Base-by-base conservation (phyloP, 2,329 filamentous ascomycete genomes). In the Ophiostoma sp. region DNA sequence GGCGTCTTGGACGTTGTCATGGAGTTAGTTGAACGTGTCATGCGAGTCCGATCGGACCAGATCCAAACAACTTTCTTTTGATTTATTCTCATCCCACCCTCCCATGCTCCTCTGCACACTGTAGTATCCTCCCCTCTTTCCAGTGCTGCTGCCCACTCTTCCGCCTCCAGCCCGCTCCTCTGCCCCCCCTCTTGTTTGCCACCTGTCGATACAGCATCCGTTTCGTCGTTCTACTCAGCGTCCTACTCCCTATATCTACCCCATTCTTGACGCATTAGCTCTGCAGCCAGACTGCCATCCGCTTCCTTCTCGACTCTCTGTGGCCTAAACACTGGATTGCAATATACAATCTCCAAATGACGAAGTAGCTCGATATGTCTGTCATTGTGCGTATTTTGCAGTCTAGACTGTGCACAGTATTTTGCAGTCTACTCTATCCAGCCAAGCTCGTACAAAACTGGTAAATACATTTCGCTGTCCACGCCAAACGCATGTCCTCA, bases 281-380 rank as follows among this genome's bases (percentile, higher is more conserved):
- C 23, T 67, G 39, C 65, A 70, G 48, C 39, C 36, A 15, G 36
- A 60, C 39, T 52, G 35, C 33, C 69, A 67, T 67, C 36, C 57
- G 52, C 69, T 23, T 62, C 52, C 52, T 23, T 67, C 64, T 57
- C 31, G 20, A 15, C 36, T 41, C 27, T 70, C 57, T 68, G 41
- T 65, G 57, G 69, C 15, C 69, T 33, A 68, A 66, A 67, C 41
- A 68, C 11, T 39, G 27, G 17, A 68, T 68, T 57, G 67, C 69
- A 71, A 68, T 71, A 71, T 68, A 67, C 67, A 66, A 67, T 68
- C 35, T 41, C 62, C n/a, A 68, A 71, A 71, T 71, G 69, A 67
- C 60, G 69, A 57, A 57, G 52, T 57, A 57, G 52, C 52, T 31
- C 23, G 52, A 54, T 54, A 44, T 44, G 15, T 20, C 15, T 15